Base-by-base conservation (phyloP, 2,329 filamentous ascomycete species). In the Penicillium crustosum region DNA sequence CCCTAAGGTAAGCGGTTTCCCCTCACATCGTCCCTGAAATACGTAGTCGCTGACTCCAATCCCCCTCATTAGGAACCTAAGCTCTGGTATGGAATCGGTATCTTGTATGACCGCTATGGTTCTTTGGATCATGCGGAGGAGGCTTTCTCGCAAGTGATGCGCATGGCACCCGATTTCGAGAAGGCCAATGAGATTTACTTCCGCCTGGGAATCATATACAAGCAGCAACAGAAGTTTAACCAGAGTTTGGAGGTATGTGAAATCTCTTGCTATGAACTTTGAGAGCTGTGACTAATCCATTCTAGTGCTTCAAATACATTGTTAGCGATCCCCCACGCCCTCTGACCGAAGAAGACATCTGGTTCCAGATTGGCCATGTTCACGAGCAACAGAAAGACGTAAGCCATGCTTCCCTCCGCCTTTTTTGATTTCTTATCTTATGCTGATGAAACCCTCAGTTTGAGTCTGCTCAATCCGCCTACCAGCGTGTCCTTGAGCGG, bases 171-270 rank as follows among this genome's bases (percentile, higher is more conserved):
- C 5, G 89, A 92, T 67, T 97, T 97, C 67, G 94, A 99, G 71
- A 99, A 99, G 82, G 93, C 93, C 57, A 97, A 97, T 70, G 94
- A 99, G 75, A 97, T 99, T 53, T 99, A 97, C 76, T 99, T 99
- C 78, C 87, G 94, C 29, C 84, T 99, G 9, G 94, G 94, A n/a
- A 99, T 99, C 79, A 97, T 99, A 65, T 97, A 97, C 81, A 99
- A 99, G 75, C 93, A 97, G 70, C 94, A 97, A 73, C 89, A 93
- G 61, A 97, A 97, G 75, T 99, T 93, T 73, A 82, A 82, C 52
- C 89, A 95, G 72, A 97, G 93, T 81, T 81, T 97, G 45, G 94
- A 97, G 78, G 93, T 96, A 81, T 69, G 81, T 75, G 17, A 52
- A 19, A 25, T n/a, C 19, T 42, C 39, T 56, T 44, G 6, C 13